Evolutionary conservation across 257 asterid species (phyloP), one percentile per base, ranked within the genome.

Genomic region (Nicotiana obtusifolia): DNA sequence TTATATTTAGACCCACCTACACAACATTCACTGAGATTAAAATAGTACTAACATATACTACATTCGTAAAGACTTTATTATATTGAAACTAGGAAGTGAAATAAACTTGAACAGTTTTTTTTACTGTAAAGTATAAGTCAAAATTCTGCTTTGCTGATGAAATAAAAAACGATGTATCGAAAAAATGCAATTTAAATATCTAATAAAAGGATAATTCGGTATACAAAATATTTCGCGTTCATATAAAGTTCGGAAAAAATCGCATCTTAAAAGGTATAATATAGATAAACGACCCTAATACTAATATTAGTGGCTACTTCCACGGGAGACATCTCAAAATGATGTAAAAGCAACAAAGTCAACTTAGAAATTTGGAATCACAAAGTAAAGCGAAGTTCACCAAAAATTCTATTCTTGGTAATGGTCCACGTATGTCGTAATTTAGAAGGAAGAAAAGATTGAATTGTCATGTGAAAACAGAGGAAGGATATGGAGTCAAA

Each of bases 401-500:
- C 37, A 44, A 1, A 44, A 71, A 69, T 4, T 44, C 37, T 44
- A 6, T 8, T 71, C 35, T 22, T 22, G 37, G 35, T 20, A 11
- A 69, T 20, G 57, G 20, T 41, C 59, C 78, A 69, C 13, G 7
- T 44, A 41, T 4, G 49, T 41, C 49, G 49, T 41, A 41, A 7
- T 30, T 41, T 41, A 9, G n/a, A 26, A 52, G 28, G 64, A 64
- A 64, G 20, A 19, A 35, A 13, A 65, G 30, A 17, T 22, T 26
- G 41, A 44, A 71, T 59, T 57, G 10, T 22, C 13, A 33, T 14
- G 19, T 47, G 61, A 24, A 73, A 47, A 13, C 11, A 73, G 37
- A 73, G 5, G 66, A 67, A 52, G 31, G 4, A 59, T 19, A 35
- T 53, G 17, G 68, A 66, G 78, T 75, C 83, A 60, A 71, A 64